Percentiles rank a stretch among this genome's conserved stretches.
phyloP scores from a whole-genome alignment of 139 green algal genomes.

The Pseudopediastrum boryanum region DNA sequence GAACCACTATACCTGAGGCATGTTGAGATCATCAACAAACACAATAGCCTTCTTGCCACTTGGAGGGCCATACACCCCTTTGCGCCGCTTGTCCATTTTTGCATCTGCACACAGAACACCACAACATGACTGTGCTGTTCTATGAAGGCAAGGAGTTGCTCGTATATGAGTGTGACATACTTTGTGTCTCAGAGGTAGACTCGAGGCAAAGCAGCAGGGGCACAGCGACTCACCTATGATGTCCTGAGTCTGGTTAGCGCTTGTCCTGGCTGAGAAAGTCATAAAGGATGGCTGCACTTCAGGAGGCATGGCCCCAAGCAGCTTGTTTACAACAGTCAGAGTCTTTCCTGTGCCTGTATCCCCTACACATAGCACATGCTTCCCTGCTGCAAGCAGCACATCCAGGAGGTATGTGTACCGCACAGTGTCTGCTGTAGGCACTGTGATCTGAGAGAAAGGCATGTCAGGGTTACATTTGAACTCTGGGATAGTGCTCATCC shows the following conservation, averaged over 20 bases:
- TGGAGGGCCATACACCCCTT: slow-evolving; percentile 84
- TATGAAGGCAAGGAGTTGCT: not conserved
- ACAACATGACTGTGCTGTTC: not conserved
- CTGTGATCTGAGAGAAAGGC: slow-evolving; percentile 78
- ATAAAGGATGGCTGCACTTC: slow-evolving; percentile 75
- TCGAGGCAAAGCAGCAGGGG: too few species aligned
- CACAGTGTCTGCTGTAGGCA: slow-evolving; percentile 80
- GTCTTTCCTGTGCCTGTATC: slow-evolving; percentile 90
- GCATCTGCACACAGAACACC: slow-evolving; percentile 41
- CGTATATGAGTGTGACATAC: not conserved
- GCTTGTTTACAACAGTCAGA: slow-evolving; percentile 73
- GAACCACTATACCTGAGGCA: slow-evolving; percentile 84
- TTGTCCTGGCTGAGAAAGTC: slow-evolving; percentile 81
- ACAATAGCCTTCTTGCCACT: slow-evolving; percentile 84
- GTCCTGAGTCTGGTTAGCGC: slow-evolving; percentile 82
- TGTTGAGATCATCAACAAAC: slow-evolving; percentile 93
- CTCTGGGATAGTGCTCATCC: slow-evolving; percentile 75
- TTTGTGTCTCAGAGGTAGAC: not conserved
- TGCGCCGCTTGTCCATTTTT: slow-evolving; percentile 81
- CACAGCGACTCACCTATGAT: slow-evolving; percentile 59
- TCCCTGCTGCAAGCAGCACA: slow-evolving; percentile 54
- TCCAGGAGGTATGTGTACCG: slow-evolving; percentile 79
- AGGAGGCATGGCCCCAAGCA: slow-evolving; percentile 67
- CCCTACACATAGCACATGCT: slow-evolving; percentile 82
- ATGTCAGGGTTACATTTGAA: slow-evolving; percentile 73